A percentile compares a stretch with the other conserved stretches of the same genome.
These are phyloP conservation scores for Penicillium taxi DNA, from an alignment of 495 filamentous ascomycete species.

Conservation along the genomic window DNA sequence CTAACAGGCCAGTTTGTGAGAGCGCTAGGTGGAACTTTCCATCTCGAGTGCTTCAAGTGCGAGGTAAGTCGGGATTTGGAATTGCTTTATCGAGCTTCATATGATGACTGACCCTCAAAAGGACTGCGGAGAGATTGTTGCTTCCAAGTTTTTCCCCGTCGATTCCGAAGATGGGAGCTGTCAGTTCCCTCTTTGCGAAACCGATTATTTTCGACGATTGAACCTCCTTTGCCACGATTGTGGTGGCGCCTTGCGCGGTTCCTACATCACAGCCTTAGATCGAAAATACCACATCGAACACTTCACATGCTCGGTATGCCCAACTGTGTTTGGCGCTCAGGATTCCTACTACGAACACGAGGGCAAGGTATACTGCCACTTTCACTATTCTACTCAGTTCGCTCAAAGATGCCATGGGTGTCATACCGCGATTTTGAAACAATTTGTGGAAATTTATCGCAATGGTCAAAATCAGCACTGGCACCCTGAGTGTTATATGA, in stretches of 20 bases:
- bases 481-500: conserved; percentile 99
- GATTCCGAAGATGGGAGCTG: conserved; percentile 76
- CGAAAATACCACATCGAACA: conserved; percentile 99
- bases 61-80: conserved; percentile 54
- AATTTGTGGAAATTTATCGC: conserved; percentile 97
- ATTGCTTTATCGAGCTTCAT: background rate
- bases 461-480: conserved; percentile 98
- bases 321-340: conserved; percentile 92
- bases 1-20: conserved; percentile 94
- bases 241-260: conserved; percentile 87
- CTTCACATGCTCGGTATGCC: conserved; percentile 96
- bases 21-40: conserved; percentile 84
- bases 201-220: conserved; percentile 91
- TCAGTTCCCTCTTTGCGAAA: conserved; percentile 96
- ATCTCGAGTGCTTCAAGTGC: conserved; percentile 97
- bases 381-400: conserved; percentile 97
- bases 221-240: conserved; percentile 88
- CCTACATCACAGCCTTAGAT: conserved; percentile 96
- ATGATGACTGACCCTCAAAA: conserved; percentile 27
- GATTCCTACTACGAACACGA: conserved; percentile 99
- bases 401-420: conserved; percentile 95
- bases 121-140: conserved; percentile 95
- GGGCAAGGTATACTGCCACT: conserved; percentile 94
- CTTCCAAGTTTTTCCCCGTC: conserved; percentile 96
- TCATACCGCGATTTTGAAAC: conserved; percentile 95